phyloP scores from a whole-genome alignment of 208 protist species.

The Histomonas meleagridis region DNA sequence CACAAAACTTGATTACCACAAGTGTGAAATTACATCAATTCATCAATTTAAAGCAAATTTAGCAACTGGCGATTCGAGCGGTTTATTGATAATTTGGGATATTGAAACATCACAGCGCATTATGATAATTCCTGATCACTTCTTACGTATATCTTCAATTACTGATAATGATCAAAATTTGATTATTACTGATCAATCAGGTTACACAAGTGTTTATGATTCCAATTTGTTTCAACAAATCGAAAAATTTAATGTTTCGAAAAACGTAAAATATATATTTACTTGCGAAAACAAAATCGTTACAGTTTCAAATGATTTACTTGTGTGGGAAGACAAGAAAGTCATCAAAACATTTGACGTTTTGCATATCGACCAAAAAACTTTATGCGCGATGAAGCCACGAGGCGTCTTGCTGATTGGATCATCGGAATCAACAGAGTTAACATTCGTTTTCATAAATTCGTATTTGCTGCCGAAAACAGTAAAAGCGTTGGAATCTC shows the following conservation, averaged over 20 bases:
- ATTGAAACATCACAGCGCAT: background rate
- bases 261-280: background rate
- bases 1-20: background rate
- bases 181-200: background rate
- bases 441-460: background rate
- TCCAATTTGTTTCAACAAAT: background rate
- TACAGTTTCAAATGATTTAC: background rate
- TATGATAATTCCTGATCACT: background rate
- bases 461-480: background rate
- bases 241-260: background rate
- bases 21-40: background rate
- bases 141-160: background rate
- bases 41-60: background rate
- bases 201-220: background rate
- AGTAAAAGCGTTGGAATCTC: background rate
- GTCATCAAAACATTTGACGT: background rate
- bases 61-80: background rate
- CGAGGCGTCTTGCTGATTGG: background rate
- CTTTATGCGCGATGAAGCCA: background rate
- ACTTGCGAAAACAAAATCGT: background rate
- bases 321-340: background rate
- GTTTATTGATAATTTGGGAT: background rate
- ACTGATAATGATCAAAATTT: background rate
- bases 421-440: background rate
- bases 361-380: background rate